Evolutionary conservation across 352 stramenopile genomes (phyloP), one percentile per base, ranked within the genome.

Genomic region (Phytopythium boreale): DNA sequence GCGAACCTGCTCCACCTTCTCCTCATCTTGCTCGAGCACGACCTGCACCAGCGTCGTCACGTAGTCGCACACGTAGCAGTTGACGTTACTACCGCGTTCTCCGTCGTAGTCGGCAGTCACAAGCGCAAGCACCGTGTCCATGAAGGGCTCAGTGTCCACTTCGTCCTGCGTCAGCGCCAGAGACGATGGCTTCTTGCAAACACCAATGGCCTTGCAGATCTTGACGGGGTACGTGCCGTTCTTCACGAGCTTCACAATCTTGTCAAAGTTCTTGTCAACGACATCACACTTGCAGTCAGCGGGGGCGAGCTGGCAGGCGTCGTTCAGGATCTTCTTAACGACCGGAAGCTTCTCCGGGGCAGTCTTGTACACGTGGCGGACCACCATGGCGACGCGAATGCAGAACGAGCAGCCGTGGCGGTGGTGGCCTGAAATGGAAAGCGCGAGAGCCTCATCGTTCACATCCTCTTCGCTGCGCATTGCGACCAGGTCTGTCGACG

Each of bases 41-140:
- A 67, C 59, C 64, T 81, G 60, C 36, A 75, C 51, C 11, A 79
- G 47, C 14, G 68, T 67, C 14, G 71, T 78, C 20, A 65, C 63
- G 41, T 72, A 78, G 55, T 87, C 75, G 43, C 77, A 84, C 59
- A 84, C 78, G 46, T 80, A 84, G 50, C 77, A 84, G 14, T 77
- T 81, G 44, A 56, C 39, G 63, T 75, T 68, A 55, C 51, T 22
- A 12, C 56, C 51, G 50, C 27, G 47, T 29, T 58, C 31, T 20
- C n/a, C 26, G 26, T 37, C 55, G n/a, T 58, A 51, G 47, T 70
- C 10, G 20, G 53, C 26, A 60, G 55, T 47, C 55, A 63, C 46
- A 12, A 69, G 14, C 8, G 62, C 62, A 6, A 62, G 53, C 53
- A 66, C 39, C 20, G 62, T 64, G 41, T 69, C 62, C 36, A 47